Conservation (phyloP, 331 rosid species). For the Rhamnella rubrinervis region DNA sequence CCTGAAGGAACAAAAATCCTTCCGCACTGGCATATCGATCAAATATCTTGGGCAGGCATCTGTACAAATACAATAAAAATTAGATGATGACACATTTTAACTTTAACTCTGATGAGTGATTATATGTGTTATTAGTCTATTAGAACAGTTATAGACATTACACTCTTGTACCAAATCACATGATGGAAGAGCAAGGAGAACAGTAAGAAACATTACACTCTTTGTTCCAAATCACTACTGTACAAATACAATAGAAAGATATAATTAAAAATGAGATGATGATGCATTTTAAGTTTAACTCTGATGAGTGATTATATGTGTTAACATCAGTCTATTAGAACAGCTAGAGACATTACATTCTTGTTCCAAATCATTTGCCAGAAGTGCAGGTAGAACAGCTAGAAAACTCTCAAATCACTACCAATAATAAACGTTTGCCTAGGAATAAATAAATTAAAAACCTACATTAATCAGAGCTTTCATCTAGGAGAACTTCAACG, state of each 20-base stretch:
- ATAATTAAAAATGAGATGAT: constrained; percentile 3
- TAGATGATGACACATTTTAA: constrained; percentile 14
- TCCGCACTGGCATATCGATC: constrained; percentile 76
- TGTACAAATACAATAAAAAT: constrained; percentile 32
- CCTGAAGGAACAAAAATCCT: constrained; percentile 88
- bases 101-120: not conserved
- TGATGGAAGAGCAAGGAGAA: too few relatives aligned
- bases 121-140: not conserved
- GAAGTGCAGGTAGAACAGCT: not conserved
- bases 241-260: constrained; percentile 14
- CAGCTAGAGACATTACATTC: too few relatives aligned
- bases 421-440: not conserved
- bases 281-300: constrained; percentile 9
- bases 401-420: too few relatives aligned
- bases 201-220: too few relatives aligned
- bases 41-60: constrained; percentile 83
- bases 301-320: not conserved
- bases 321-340: not conserved
- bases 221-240: constrained; percentile 10
- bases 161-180: too few relatives aligned
- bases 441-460: too few relatives aligned
- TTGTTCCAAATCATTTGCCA: too few relatives aligned
- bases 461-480: too few relatives aligned
- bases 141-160: too few relatives aligned
- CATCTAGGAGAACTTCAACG: too few relatives aligned